A percentile compares a stretch with the other conserved stretches of the same genome.
These are phyloP conservation scores for Colletotrichum graminicola DNA, from an alignment of 2,329 filamentous ascomycete species.

Conservation along the genomic window DNA sequence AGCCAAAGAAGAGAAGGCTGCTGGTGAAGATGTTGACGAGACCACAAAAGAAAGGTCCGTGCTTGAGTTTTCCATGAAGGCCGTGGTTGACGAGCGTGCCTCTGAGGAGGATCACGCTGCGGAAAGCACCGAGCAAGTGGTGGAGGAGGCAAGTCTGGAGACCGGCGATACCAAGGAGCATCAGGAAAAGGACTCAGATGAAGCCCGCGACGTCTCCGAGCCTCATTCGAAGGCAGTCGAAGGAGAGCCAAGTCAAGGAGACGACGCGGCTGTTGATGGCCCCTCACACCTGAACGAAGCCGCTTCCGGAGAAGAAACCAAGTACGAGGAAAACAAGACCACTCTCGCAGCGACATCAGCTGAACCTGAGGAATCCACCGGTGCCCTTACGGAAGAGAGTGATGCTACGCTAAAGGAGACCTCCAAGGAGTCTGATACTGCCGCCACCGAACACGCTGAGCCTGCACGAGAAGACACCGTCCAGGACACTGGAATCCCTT, in stretches of 20 bases:
- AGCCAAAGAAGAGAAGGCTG: background rate
- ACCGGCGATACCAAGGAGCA: background rate
- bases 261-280: background rate
- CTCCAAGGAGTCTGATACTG: background rate
- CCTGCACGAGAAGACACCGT: background rate
- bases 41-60: background rate
- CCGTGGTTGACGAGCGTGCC: slow-evolving; percentile 6
- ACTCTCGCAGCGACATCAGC: background rate
- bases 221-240: background rate
- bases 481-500: background rate
- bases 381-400: background rate
- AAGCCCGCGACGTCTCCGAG: background rate
- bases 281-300: background rate
- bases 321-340: background rate
- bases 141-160: background rate
- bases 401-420: background rate
- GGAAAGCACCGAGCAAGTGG: background rate
- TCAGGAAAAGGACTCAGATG: no score
- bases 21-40: background rate
- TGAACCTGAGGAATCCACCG: background rate
- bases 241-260: background rate
- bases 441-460: background rate
- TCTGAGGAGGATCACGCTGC: background rate
- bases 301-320: no score
- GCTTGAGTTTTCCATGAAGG: slow-evolving; percentile 19